phyloP scores from a whole-genome alignment of 2,329 filamentous ascomycete genomes.

The Teratosphaeria gauchensis region DNA sequence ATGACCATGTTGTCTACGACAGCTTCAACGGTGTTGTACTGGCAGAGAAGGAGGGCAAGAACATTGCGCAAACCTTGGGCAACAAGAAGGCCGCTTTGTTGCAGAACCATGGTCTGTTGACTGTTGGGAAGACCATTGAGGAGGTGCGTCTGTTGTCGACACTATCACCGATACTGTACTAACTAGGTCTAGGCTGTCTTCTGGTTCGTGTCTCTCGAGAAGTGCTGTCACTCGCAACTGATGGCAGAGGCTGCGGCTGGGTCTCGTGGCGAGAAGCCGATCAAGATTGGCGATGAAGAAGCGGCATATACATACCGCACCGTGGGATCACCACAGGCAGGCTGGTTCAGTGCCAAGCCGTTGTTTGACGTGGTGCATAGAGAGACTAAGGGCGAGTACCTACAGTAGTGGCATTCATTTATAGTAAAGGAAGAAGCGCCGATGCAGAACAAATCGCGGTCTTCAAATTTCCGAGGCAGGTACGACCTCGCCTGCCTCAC shows the following conservation, averaged over 20 bases:
- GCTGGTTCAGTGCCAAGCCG: constrained; percentile 64
- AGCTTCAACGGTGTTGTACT: constrained; percentile 40
- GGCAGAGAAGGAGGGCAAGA: constrained; percentile 34
- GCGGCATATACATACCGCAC: constrained; percentile 58
- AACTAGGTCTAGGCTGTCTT: constrained; percentile 23
- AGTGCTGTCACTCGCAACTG: constrained; percentile 33
- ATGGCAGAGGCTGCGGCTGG: constrained; percentile 51
- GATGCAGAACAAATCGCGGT: too few species aligned
- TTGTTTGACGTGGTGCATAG: constrained; percentile 60
- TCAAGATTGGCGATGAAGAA: constrained; percentile 60
- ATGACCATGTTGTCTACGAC: constrained; percentile 32
- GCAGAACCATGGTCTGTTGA: constrained; percentile 39
- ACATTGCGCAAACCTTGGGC: constrained; percentile 33
- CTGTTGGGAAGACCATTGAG: constrained; percentile 32
- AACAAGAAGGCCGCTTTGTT: constrained; percentile 33
- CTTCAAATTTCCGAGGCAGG: too few species aligned
- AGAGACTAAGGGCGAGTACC: constrained; percentile 48
- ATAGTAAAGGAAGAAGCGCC: too few species aligned
- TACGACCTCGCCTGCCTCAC: too few species aligned
- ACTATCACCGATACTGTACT: neutral
- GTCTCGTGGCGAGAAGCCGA: constrained; percentile 52
- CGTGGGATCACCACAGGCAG: constrained; percentile 51
- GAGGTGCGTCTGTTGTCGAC: constrained; percentile 16
- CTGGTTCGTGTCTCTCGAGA: constrained; percentile 34
- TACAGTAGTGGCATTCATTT: constrained; percentile 23